Conservation (phyloP, 225 moss, liverwort and hornwort species). For the Physcomitrium patens region DNA sequence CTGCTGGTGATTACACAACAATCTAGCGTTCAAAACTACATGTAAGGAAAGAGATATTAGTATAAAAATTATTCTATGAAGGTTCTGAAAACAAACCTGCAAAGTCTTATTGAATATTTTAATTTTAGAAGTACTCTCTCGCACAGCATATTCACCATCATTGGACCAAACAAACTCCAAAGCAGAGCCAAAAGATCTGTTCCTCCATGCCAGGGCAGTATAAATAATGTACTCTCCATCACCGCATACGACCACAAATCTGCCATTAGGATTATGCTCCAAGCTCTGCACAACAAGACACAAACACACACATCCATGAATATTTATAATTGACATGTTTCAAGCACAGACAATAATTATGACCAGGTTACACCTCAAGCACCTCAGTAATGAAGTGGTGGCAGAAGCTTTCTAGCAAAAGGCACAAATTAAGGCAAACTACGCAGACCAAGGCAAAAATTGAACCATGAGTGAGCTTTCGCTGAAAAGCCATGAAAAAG, state of each 20-base stretch:
- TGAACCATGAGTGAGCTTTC: neutral
- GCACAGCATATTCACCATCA: conserved; percentile 90
- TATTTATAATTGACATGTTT: neutral
- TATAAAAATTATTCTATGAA: neutral
- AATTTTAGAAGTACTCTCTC: conserved; percentile 93
- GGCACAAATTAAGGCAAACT: neutral
- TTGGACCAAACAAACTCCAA: conserved; percentile 86
- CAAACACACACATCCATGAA: neutral
- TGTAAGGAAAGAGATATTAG: neutral
- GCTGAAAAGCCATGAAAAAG: too few relatives aligned
- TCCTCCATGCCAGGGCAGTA: conserved; percentile 95
- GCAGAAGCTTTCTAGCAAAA: conserved; percentile 6
- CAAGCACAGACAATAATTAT: neutral
- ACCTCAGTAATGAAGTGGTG: conserved; percentile 5
- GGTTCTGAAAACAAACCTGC: conserved; percentile 52
- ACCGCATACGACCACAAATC: conserved; percentile 94
- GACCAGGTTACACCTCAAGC: neutral
- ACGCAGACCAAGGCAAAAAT: neutral
- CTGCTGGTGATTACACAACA: too few relatives aligned
- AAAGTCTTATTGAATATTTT: conserved; percentile 93
- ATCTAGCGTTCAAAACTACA: too few relatives aligned
- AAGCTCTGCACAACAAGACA: conserved; percentile 61
- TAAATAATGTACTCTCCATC: conserved; percentile 98
- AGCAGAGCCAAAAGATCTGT: conserved; percentile 90
- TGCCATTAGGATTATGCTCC: conserved; percentile 93